Base-by-base conservation (phyloP, 2,329 filamentous ascomycete species). In the Alternaria sp. region DNA sequence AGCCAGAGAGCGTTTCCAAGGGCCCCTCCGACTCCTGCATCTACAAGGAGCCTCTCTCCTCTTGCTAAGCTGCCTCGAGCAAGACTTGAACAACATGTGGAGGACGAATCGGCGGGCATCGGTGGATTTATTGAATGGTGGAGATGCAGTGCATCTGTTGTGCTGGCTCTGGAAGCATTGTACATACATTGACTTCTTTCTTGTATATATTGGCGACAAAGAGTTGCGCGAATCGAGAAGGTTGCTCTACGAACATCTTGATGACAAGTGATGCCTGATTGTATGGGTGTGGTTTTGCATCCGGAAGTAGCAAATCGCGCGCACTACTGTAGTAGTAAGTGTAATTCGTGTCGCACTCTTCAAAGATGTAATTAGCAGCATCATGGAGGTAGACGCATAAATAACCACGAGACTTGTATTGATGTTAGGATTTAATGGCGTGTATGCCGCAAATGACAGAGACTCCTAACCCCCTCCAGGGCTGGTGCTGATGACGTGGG, bases 1-100 rank as follows among this genome's bases (percentile, higher is more conserved):
- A 77, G 72, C 75, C 75, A 17, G 59, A 66, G 62, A 68, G 65
- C 17, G 62, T 73, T 25, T 67, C 64, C 45, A 73, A 66, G 30
- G 75, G 75, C 9, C 69, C 71, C 32, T 72, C 68, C 49, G 81
- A 81, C 52, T 61, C 65, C n/a, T 76, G 74, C 65, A 62, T 59
- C 15, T 75, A 67, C 64, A 65, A 60, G 9, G 62, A 59, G 15
- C 19, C 28, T 15, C 49, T 76, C 21, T 40, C 58, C 30, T 47
- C 71, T 58, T 76, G 74, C 67, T 76, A 74, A 52, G 59, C 21
- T n/a, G 28, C 21, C 32, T 52, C 3, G 15, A 12, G 19, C 3
- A 52, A 3, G n/a, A 40, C 17, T 43, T 26, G 3, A 47, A 46
- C 25, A 25, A 21, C 9, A 12, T 15, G 17, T 30, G 3, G 52